Base-by-base conservation (phyloP, 805 yeast genomes). In the Priceomyces haplophilus region DNA sequence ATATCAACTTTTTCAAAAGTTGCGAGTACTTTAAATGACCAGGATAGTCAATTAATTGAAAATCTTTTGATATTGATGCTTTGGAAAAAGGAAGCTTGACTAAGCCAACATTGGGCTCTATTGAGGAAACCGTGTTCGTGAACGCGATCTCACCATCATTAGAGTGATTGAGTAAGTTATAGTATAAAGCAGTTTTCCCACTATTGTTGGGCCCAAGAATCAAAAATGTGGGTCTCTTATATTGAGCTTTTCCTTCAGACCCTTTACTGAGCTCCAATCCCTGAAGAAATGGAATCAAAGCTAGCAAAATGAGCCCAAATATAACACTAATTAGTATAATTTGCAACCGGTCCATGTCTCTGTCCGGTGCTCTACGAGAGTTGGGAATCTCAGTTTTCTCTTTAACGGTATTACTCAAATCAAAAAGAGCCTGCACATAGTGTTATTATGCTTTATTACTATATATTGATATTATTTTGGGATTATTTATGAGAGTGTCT, bases 21-120 rank as follows among this genome's bases (percentile, higher is more conserved):
- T 79, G 77, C 41, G 76, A 78, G 51, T 90, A 78, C 62, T 88
- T 88, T 42, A 76, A 66, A 64, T 85, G 89, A n/a, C 97, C 97
- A 2, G 99, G 99, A 48, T 81, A 81, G 55, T 91, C 98, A 40
- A 84, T 73, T 31, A 90, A 60, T 47, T 74, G 78, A 55, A 47
- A 70, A 23, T 50, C 43, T 67, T 75, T 43, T 54, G 63, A 44
- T 61, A 72, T 51, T 56, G 64, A 37, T 48, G 66, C 41, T 38
- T 56, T 61, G 31, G 72, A 49, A 34, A 69, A 52, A 3, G 75
- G 76, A 11, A 70, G 49, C n/a, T 45, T 42, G 12, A 69, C 38
- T 8, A 51, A 46, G 2, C 55, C 52, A 38, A 56, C 44, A 44
- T 65, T 69, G 3, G 69, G 65, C 33, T 69, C 72, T 11, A 70